A percentile compares a stretch with the other conserved stretches of the same genome.
phyloP scores from a whole-genome alignment of 306 rosid genomes.

The Lablab purpureus region DNA sequence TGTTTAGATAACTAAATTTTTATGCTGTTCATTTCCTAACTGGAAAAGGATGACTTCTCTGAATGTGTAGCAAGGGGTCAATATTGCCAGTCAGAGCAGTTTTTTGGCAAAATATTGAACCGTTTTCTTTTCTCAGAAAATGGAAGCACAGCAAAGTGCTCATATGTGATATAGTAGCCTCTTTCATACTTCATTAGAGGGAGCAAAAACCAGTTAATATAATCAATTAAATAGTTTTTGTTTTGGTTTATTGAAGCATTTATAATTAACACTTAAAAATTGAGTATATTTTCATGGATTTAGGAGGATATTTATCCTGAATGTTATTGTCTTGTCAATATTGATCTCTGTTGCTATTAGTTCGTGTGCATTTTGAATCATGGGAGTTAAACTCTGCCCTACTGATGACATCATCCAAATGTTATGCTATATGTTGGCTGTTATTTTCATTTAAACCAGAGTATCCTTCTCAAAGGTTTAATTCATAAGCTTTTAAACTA shows the following conservation, averaged over 20 bases:
- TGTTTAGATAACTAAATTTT: not conserved
- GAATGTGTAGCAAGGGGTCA: not conserved
- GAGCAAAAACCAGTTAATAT: not conserved
- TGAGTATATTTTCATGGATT: not conserved
- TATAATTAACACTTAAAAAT: not conserved
- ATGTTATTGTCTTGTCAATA: not conserved
- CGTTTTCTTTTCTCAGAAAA: not conserved
- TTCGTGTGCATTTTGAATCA: not conserved
- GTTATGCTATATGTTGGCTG: not conserved
- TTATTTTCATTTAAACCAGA: constrained; percentile 6
- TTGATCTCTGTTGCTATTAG: constrained; percentile 10
- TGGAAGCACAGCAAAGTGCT: not conserved
- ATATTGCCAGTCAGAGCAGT: not conserved
- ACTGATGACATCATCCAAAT: not conserved
- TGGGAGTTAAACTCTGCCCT: not conserved
- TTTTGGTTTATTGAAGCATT: not conserved
- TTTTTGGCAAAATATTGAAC: not conserved
- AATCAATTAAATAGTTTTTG: not conserved
- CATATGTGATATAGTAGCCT: not conserved
- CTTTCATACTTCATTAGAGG: not conserved
- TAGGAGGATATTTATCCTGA: not conserved
- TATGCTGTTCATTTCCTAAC: constrained; percentile 1
- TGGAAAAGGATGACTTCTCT: not conserved
- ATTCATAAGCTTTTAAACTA: not conserved
- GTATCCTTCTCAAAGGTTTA: constrained; percentile 15